phyloP scores from a whole-genome alignment of 345 rosid species.

The Dovyalis caffra region DNA sequence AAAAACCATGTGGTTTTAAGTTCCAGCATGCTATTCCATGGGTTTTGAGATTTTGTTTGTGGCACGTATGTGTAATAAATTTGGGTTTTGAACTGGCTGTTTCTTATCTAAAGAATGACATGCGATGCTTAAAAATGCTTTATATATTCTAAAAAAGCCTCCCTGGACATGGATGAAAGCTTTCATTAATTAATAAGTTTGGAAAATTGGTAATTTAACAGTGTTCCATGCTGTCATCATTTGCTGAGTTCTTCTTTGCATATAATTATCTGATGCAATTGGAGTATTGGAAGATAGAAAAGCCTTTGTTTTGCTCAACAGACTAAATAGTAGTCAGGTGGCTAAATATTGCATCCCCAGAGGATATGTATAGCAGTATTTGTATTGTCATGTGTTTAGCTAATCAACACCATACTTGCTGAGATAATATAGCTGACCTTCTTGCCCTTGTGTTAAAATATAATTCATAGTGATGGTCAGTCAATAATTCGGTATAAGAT shows the following conservation, averaged over 20 bases:
- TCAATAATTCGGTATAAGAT: too few species aligned
- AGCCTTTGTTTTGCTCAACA: too few species aligned
- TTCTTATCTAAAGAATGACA: neutral
- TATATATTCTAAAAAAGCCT: neutral
- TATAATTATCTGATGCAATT: too few species aligned
- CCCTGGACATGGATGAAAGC: neutral
- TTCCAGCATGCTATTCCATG: too few species aligned
- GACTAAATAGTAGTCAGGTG: too few species aligned
- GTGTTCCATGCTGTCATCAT: neutral
- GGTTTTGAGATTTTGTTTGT: neutral
- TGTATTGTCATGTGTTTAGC: neutral
- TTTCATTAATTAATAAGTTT: neutral
- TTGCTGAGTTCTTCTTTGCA: neutral
- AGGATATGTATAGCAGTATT: neutral
- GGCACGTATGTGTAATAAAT: neutral
- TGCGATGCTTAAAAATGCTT: conserved; percentile 1
- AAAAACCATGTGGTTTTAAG: too few species aligned
- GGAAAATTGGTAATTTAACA: neutral
- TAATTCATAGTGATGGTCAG: too few species aligned
- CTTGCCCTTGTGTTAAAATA: too few species aligned
- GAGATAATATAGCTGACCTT: too few species aligned
- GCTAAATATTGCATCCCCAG: neutral
- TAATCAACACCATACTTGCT: neutral
- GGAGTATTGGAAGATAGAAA: too few species aligned
- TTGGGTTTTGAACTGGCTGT: neutral